Base-by-base conservation (phyloP, 148 eudicot species). In the Silene latifolia region DNA sequence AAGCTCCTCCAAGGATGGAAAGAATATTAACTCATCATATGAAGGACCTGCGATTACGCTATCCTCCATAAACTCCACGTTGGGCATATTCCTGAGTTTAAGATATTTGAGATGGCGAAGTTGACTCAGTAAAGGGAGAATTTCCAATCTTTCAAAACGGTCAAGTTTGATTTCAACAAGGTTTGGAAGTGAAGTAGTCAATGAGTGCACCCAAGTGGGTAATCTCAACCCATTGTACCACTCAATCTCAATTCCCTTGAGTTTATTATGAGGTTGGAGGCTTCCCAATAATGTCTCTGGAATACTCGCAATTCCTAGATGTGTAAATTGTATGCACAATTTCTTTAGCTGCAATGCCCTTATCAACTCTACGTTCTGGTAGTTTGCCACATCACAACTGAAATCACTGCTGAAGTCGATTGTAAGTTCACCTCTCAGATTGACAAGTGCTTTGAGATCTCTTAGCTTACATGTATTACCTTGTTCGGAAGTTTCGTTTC, bases 61-160 rank as follows among this genome's bases (percentile, higher is more conserved):
- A 27, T 3, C 29, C 29, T 74, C 78, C 35, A 75, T 15, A 46
- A 29, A 75, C 64, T 75, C 72, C 56, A 75, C n/a, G 13, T 56
- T 56, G 4, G 6, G 13, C 14, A 56, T 67, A 0, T 4, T 0
- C 5, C 0, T 1, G 4, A 75, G 51, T 3, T 12, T 0, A 35
- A 75, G 65, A 7, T 7, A 4, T 56, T 27, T 27, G 29, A 27
- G 29, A 27, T 27, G 29, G 29, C 29, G 29, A 27, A 27, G 29
- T 27, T 27, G 72, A 32, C 78, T 75, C 54, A 75, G 8, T 39
- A 15, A 56, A 21, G 72, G 71, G 15, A 75, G 63, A n/a, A n/a
- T 46, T 32, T 29, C 10, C 48, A 66, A n/a, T 12, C 56, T 14
- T 10, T 12, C 0, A 25, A 54, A 75, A 19, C 11, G 0, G 13